Conservation (phyloP, 208 protist species). For the Trypanosoma congolense region DNA sequence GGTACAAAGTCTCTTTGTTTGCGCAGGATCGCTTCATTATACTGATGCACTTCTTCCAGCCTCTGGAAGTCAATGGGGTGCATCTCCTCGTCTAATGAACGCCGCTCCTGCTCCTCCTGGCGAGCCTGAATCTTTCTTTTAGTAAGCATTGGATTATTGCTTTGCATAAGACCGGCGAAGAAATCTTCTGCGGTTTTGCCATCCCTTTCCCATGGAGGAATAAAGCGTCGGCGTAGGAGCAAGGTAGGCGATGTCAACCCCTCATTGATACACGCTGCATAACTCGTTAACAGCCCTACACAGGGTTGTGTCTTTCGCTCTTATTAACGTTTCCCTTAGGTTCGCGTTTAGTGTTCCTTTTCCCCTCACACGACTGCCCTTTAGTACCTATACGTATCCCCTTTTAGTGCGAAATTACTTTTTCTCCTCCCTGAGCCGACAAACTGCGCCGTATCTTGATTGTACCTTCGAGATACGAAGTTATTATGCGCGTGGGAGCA, state of each 20-base stretch:
- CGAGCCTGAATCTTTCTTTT: conserved; percentile 27
- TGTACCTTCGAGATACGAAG: no score
- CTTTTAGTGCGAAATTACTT: no score
- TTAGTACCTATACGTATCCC: no score
- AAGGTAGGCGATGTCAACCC: conserved; percentile 2
- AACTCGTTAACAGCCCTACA: not conserved
- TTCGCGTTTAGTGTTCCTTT: no score
- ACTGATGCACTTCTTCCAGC: conserved; percentile 38
- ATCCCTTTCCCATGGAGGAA: conserved; percentile 81
- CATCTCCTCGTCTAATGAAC: conserved; percentile 18
- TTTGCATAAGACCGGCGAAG: conserved; percentile 63
- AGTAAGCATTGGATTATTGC: conserved; percentile 62
- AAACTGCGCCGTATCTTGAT: no score
- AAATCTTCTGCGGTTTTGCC: conserved; percentile 79
- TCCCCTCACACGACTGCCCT: no score
- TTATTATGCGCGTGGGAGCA: no score
- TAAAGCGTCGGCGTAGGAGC: conserved; percentile 48
- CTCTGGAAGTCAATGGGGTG: conserved; percentile 42
- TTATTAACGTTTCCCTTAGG: no score
- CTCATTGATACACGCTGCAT: not conserved
- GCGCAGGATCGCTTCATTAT: conserved; percentile 38
- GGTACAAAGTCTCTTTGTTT: conserved; percentile 65
- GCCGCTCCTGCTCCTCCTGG: conserved; percentile 21
- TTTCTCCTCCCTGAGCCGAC: no score
- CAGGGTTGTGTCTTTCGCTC: not conserved